Evolutionary conservation across 371 early-diverging fungal genomes (phyloP).

Genomic region (Basidiobolus meristosporus): DNA sequence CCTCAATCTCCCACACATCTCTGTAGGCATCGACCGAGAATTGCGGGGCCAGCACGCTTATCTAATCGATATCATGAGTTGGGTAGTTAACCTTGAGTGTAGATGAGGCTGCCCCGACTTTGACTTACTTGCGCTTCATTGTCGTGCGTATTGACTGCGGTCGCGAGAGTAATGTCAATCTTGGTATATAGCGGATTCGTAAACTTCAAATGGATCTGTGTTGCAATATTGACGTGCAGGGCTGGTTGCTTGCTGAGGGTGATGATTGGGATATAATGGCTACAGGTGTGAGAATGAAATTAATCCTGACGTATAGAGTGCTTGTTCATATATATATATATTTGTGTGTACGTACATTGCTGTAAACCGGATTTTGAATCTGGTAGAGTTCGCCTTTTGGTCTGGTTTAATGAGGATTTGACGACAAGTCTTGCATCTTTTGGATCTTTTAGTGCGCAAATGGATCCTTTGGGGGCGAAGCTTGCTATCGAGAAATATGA

Average conservation of each 20-base stretch:
- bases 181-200: constrained; percentile 67
- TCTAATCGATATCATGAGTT: constrained; percentile 9
- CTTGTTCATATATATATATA: constrained; percentile 1
- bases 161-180: constrained; percentile 35
- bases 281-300: constrained; percentile 5
- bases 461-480: constrained; percentile 70
- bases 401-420: constrained; percentile 83
- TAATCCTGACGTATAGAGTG: background rate
- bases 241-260: constrained; percentile 42
- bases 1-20: constrained; percentile 71
- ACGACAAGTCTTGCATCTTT: constrained; percentile 70
- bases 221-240: constrained; percentile 20
- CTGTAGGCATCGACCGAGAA: constrained; percentile 60
- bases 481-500: constrained; percentile 8
- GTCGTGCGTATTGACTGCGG: constrained; percentile 12
- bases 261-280: constrained; percentile 58
- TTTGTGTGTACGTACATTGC: constrained; percentile 32
- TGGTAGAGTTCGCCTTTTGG: constrained; percentile 66
- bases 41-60: constrained; percentile 37
- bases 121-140: constrained; percentile 4
- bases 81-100: constrained; percentile 5
- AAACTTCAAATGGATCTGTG: constrained; percentile 54
- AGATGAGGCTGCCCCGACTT: too few species aligned
- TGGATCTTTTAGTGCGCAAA: constrained; percentile 65
- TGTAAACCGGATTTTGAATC: constrained; percentile 71